These are phyloP conservation scores for Coleophoma cylindrospora DNA, from an alignment of 2,329 filamentous ascomycete species.

Conservation along the genomic window DNA sequence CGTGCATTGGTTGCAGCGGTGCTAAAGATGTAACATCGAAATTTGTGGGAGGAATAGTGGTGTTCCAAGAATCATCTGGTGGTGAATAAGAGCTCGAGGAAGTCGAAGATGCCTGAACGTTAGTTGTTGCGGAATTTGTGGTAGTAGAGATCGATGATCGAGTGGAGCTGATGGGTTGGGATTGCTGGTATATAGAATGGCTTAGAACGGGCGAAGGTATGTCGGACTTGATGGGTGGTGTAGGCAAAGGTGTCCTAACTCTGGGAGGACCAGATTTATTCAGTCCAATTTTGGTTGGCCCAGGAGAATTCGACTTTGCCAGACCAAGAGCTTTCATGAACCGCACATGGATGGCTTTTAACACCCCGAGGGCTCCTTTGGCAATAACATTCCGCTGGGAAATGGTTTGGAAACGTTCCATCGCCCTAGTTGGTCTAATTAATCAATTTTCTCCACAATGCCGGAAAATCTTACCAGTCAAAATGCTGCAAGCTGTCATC, in stretches of 20 bases:
- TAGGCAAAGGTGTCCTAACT: not conserved
- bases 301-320: not conserved
- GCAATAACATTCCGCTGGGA: constrained; percentile 47
- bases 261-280: not conserved
- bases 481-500: constrained; percentile 48
- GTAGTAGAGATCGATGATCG: not conserved
- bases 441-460: no score
- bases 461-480: constrained; percentile 36
- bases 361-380: constrained; percentile 46
- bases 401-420: constrained; percentile 54
- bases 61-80: constrained; percentile 6
- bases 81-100: constrained; percentile 4
- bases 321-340: constrained; percentile 42
- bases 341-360: constrained; percentile 48
- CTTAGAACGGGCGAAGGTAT: constrained; percentile 2
- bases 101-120: not conserved
- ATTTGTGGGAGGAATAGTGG: constrained; percentile 26
- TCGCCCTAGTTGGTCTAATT: constrained; percentile 18
- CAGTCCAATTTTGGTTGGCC: not conserved
- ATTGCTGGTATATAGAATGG: constrained; percentile 1
- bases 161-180: not conserved
- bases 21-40: constrained; percentile 47
- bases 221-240: not conserved
- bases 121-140: not conserved
- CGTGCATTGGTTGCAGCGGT: constrained; percentile 51